Base-by-base conservation (phyloP, 1,139 yeast species). In the Pichia sp. region DNA sequence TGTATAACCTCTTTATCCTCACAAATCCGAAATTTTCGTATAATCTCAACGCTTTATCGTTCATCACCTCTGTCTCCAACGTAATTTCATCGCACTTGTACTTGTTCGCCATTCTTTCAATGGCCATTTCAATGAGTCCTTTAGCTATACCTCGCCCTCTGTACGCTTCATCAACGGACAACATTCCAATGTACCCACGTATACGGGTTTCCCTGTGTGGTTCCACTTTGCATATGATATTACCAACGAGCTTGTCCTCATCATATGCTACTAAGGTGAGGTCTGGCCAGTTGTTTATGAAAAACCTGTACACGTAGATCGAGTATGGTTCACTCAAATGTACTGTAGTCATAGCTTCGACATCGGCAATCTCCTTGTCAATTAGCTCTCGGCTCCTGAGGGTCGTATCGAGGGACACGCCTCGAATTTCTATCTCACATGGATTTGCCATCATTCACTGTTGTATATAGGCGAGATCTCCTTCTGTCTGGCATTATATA, bases 181-280 rank as follows among this genome's bases (percentile, higher is more conserved):
- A 63, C 98, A 91, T 91, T 6, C 97, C 98, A 30, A 91, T 88
- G 53, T 91, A 91, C 0, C 98, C 98, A 44, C 96, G 64, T 50
- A 66, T 54, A 41, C 95, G 65, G 10, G 71, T 78, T 23, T 72
- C 70, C 39, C 91, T 66, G 59, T 91, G 97, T 5, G 72, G 66
- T 48, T 83, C 94, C n/a, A 78, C 72, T 52, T 86, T 86, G 42
- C 94, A 80, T 9, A 91, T 84, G 16, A 88, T 78, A 29, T 83
- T 85, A 4, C 97, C 98, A 14, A 88, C 69, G 0, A 77, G 68
- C 17, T 58, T 58, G 6, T 58, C 62, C 3, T 51, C 50, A 35
- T 60, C 63, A 29, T 56, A 59, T 5, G 78, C 83, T 40, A 77
- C 44, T 34, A 65, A 63, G 34, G 82, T 72, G 28, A 78, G 59